Evolutionary conservation across 164 flowering plant species (phyloP).

Genomic region (Vitis labrusca): DNA sequence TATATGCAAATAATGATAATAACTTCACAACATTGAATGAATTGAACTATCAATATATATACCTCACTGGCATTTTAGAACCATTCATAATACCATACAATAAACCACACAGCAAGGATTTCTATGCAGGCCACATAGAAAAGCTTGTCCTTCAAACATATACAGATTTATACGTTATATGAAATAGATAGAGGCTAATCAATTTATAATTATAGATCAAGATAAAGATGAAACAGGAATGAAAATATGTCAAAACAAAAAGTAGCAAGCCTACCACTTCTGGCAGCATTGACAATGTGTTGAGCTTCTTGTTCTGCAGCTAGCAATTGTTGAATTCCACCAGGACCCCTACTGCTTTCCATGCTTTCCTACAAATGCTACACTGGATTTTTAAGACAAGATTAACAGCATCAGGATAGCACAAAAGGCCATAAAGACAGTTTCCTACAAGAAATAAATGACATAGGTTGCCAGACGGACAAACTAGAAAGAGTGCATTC

Average conservation of each 20-base stretch:
- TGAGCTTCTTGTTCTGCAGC: slow-evolving; percentile 87
- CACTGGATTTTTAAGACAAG: slow-evolving; percentile 6
- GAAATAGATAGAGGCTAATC: background rate
- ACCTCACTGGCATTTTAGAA: too few species aligned
- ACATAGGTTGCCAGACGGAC: background rate
- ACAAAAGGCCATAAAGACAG: background rate
- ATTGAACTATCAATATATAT: too few species aligned
- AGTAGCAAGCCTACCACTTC: slow-evolving; percentile 41
- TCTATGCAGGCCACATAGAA: background rate
- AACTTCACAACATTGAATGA: too few species aligned
- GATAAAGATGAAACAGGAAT: background rate
- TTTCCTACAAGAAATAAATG: background rate
- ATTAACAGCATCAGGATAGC: background rate
- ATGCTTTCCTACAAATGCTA: slow-evolving; percentile 30
- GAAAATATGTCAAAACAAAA: background rate
- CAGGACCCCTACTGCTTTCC: slow-evolving; percentile 53
- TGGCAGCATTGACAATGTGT: slow-evolving; percentile 67
- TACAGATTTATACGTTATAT: background rate
- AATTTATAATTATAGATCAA: background rate
- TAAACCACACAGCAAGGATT: too few species aligned
- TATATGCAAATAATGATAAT: too few species aligned
- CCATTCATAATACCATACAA: too few species aligned
- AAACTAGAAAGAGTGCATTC: too few species aligned
- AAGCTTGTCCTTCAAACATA: background rate
- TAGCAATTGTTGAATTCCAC: slow-evolving; percentile 66